Evolutionary conservation across 176 grass and related monocot species (phyloP).

Genomic region (Ananas comosus): DNA sequence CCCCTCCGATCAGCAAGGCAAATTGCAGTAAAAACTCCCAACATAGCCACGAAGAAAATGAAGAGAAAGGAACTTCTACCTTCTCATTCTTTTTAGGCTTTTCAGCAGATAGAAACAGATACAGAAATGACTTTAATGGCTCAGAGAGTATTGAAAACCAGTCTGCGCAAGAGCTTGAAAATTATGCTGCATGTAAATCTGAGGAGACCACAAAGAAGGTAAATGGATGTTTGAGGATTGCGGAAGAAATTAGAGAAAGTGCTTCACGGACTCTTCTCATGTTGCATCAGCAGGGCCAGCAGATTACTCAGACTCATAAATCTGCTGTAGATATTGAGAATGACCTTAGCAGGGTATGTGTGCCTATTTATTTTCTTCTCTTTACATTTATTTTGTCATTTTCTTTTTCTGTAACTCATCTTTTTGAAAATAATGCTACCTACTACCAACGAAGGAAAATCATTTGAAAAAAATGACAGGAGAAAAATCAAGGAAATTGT

Average conservation of each 20-base stretch:
- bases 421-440: background rate
- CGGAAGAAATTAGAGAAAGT: constrained; percentile 85
- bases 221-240: constrained; percentile 72
- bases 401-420: background rate
- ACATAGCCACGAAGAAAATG: background rate
- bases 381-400: background rate
- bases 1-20: constrained; percentile 14
- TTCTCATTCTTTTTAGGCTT: background rate
- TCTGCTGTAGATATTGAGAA: constrained; percentile 60
- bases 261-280: constrained; percentile 58
- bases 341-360: constrained; percentile 93
- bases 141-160: constrained; percentile 33
- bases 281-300: constrained; percentile 83
- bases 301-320: constrained; percentile 67
- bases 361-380: constrained; percentile 5
- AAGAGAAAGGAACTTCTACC: background rate
- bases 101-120: constrained; percentile 7
- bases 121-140: constrained; percentile 18
- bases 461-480: too few species aligned
- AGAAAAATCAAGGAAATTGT: too few species aligned
- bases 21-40: constrained; percentile 2
- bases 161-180: constrained; percentile 70
- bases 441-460: background rate
- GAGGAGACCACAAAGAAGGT: constrained; percentile 59
- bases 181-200: constrained; percentile 48